phyloP scores from a whole-genome alignment of 1,284 basidiomycete genomes.

The Puccinia novopanici region DNA sequence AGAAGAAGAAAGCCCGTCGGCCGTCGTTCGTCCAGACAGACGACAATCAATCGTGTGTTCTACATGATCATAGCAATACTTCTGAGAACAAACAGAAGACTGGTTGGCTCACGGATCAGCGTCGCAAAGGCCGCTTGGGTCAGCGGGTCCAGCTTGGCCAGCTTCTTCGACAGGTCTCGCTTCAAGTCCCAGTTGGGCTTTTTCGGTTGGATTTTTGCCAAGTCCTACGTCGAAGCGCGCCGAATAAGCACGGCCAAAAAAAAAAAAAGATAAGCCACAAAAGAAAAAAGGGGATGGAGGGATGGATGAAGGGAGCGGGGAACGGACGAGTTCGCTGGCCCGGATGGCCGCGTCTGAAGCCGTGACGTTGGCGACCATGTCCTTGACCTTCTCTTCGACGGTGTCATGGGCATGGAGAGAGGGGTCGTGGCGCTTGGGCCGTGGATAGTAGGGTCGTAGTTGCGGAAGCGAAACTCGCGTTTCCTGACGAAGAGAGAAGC shows the following conservation, averaged over 20 bases:
- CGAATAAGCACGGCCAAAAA: neutral
- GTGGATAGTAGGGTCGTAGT: constrained; percentile 43
- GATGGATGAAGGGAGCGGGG: neutral
- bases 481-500: constrained; percentile 21
- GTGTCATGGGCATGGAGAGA: constrained; percentile 12
- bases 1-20: neutral
- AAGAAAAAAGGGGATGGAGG: neutral
- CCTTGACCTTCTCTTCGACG: constrained; percentile 46
- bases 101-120: constrained; percentile 39
- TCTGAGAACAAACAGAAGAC: too few species aligned
- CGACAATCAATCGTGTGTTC: too few species aligned
- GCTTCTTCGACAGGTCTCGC: constrained; percentile 45
- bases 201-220: constrained; percentile 48
- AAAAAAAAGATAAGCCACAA: neutral
- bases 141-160: constrained; percentile 35
- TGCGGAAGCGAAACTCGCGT: constrained; percentile 41
- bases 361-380: constrained; percentile 40
- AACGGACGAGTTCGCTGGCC: constrained; percentile 41
- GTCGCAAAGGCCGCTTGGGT: constrained; percentile 43
- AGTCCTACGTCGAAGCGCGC: constrained; percentile 34
- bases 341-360: constrained; percentile 24
- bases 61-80: too few species aligned
- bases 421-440: constrained; percentile 35
- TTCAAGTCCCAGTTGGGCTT: constrained; percentile 51
- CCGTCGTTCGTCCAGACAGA: too few species aligned